Conservation (phyloP, 768 basidiomycete genomes). For the Calocybe gangraenosa region DNA sequence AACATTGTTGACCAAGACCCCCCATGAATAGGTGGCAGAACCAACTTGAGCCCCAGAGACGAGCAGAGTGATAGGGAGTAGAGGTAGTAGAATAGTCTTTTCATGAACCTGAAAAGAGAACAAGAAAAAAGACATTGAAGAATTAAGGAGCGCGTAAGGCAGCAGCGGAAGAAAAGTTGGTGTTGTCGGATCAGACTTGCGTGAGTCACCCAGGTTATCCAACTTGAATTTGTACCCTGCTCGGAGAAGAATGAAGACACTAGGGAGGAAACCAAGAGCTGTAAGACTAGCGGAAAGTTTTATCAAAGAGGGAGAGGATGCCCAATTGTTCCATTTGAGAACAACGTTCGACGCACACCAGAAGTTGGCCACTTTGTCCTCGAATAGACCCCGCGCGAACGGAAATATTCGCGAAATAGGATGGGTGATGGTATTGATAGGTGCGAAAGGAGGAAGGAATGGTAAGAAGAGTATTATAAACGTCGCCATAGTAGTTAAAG, state of each 20-base stretch:
- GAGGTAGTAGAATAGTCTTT: conserved; percentile 83
- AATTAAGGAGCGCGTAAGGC: conserved; percentile 74
- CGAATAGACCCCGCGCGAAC: conserved; percentile 85
- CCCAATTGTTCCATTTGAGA: conserved; percentile 76
- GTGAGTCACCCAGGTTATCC: conserved; percentile 12
- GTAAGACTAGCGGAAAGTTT: conserved; percentile 68
- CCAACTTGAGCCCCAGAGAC: conserved; percentile 52
- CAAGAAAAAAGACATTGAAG: conserved; percentile 89
- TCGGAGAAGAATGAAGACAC: conserved; percentile 40
- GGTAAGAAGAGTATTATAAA: conserved; percentile 75
- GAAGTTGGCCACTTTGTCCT: conserved; percentile 96
- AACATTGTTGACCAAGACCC: conserved; percentile 74
- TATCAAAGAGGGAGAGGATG: conserved; percentile 45
- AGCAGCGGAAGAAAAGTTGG: conserved; percentile 62
- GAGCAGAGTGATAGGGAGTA: conserved; percentile 80
- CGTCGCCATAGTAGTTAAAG: conserved; percentile 51
- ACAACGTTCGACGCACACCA: conserved; percentile 93
- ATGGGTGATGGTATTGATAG: conserved; percentile 45
- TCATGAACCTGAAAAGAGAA: conserved; percentile 98
- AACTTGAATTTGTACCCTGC: conserved; percentile 25
- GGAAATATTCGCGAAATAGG: conserved; percentile 86
- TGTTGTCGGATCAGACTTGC: conserved; percentile 8
- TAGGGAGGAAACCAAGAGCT: conserved; percentile 64
- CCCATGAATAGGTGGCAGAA: conserved; percentile 64
- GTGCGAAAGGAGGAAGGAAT: conserved; percentile 68